These are phyloP conservation scores for Botrytis porri DNA, from an alignment of 2,329 filamentous ascomycete species.

Conservation along the genomic window DNA sequence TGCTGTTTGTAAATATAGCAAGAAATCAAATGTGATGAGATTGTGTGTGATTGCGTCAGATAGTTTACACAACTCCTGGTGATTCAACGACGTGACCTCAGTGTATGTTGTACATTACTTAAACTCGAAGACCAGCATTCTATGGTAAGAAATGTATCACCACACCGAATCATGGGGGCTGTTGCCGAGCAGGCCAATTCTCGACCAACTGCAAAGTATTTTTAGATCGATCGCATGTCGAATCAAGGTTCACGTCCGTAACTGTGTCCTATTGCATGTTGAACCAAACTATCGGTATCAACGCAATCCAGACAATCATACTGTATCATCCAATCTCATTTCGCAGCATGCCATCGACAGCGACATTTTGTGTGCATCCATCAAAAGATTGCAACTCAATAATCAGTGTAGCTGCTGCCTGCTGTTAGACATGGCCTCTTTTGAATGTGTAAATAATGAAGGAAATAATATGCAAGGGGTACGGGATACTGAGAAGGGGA, in stretches of 20 bases:
- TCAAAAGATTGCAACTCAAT: background rate
- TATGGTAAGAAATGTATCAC: background rate
- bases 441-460: background rate
- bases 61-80: background rate
- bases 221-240: background rate
- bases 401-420: background rate
- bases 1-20: too few species aligned
- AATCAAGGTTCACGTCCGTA: background rate
- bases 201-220: background rate
- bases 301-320: background rate
- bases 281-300: conserved; percentile 10
- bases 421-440: background rate
- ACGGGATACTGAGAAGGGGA: too few species aligned
- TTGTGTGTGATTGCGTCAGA: background rate
- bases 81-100: background rate
- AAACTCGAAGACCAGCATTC: background rate
- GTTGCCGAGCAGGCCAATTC: too few species aligned
- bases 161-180: background rate
- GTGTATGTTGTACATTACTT: background rate
- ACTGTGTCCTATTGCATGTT: background rate
- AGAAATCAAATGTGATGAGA: too few species aligned
- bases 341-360: background rate
- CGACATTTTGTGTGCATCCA: background rate
- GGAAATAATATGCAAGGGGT: background rate
- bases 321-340: background rate